A percentile compares a stretch with the other conserved stretches of the same genome.
phyloP scores from a whole-genome alignment of 139 green algal species.

The Chlorella sorokiniana region DNA sequence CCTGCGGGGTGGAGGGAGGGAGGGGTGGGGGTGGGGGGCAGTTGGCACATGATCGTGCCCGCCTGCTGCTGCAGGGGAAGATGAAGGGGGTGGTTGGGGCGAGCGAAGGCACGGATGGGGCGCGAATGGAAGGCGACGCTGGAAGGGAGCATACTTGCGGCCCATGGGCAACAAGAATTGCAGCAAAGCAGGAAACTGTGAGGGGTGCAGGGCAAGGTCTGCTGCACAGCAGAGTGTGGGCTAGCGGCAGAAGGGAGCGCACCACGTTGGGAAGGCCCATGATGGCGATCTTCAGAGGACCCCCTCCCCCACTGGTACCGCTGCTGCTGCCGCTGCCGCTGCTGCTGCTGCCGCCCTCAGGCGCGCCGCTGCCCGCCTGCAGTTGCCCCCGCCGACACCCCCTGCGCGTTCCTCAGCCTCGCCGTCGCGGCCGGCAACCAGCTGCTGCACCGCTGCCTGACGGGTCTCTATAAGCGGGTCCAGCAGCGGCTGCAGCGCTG shows the following conservation, averaged over 20 bases:
- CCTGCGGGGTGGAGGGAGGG: slow-evolving; percentile 36
- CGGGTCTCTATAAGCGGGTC: slow-evolving; percentile 40
- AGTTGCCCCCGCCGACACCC: background rate
- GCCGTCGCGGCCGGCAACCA: background rate
- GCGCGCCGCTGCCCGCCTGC: background rate
- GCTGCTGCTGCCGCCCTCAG: background rate
- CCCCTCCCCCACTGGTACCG: background rate
- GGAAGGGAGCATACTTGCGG: background rate
- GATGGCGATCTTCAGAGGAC: slow-evolving; percentile 61
- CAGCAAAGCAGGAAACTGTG: too few relatives aligned
- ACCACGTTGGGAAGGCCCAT: slow-evolving; percentile 85
- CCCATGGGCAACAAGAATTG: too few relatives aligned
- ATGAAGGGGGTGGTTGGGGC: background rate
- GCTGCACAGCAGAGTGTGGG: background rate
- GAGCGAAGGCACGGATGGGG: too few relatives aligned
- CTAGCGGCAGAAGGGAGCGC: background rate
- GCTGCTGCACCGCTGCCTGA: slow-evolving; percentile 17
- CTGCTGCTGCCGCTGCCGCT: background rate
- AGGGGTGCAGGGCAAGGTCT: background rate
- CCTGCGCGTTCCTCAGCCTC: background rate
- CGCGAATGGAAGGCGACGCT: too few relatives aligned
- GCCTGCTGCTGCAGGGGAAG: background rate
- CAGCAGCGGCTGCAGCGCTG: slow-evolving; percentile 67
- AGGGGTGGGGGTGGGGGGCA: background rate
- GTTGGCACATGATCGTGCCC: background rate